Base-by-base conservation (phyloP, 1,139 yeast species). In the Blastobotrys capitulatus region DNA sequence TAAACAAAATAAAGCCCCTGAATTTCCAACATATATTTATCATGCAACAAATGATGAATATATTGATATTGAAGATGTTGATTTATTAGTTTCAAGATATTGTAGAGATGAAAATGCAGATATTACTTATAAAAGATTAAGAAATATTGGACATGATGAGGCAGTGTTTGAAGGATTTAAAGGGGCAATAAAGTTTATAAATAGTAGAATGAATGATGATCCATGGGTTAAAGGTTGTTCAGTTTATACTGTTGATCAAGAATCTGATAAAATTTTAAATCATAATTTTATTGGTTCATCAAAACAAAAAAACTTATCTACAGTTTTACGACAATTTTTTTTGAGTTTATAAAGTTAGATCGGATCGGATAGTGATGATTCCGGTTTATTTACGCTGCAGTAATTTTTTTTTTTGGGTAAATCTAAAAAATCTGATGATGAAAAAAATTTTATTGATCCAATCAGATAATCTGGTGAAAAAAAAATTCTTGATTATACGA, bases 21-120 rank as follows among this genome's bases (percentile, higher is more conserved):
- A 48, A 43, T 41, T 49, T 44, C 59, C 68, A 42, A 16, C 61
- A 48, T 55, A 50, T 45, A 52, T 64, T 13, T 63, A 64, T 53
- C 64, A 65, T 38, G 68, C 66, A 12, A 58, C 54, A 27, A 52
- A 59, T 6, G 70, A 66, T 50, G 60, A 57, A 36, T 54, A 61
- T 10, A 62, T 58, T 15, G 55, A 58, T 19, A 50, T 56, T 22
- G 51, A 42, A 4, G 54, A 49, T 18, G 64, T 62, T 19, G 62
- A 57, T 42, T 13, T 37, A 54, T 25, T 20, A 7, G 38, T 44
- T 8, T 18, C 16, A 3, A 10, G 31, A 12, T 44, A 25, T 25
- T 44, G 47, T 29, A 6, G 4, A 12, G 32, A 29, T 29, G 9
- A 6, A 9, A 6, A 29, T 29, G 32, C 32, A 10, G 32, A 29